Evolutionary conservation across 73 alveolate species (phyloP).

Genomic region (Tetrahymena thermophila): DNA sequence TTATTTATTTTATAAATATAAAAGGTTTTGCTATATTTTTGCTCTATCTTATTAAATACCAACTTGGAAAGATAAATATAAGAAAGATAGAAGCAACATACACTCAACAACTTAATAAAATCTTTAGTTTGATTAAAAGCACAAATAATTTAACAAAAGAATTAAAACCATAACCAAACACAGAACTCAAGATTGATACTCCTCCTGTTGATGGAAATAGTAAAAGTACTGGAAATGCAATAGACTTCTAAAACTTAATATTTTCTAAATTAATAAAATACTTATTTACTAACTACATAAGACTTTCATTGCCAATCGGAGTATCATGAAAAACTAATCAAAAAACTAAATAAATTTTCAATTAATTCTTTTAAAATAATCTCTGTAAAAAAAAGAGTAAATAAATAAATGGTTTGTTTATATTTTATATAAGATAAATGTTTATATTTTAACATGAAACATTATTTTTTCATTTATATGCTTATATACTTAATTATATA

Average conservation of each 20-base stretch:
- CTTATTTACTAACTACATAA: neutral
- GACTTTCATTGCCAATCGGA: neutral
- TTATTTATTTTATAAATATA: neutral
- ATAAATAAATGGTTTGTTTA: no score
- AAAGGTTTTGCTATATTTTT: neutral
- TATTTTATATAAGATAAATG: no score
- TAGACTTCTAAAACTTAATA: neutral
- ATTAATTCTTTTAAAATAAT: no score
- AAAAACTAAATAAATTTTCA: neutral
- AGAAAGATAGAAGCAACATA: neutral
- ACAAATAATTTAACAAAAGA: neutral
- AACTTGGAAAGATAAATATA: neutral
- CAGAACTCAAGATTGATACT: neutral
- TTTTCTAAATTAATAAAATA: neutral
- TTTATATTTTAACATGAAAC: no score
- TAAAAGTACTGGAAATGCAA: neutral
- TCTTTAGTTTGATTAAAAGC: neutral
- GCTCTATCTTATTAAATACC: neutral
- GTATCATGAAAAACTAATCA: neutral
- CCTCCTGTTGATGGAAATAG: neutral
- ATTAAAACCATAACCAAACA: neutral
- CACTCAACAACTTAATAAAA: neutral
- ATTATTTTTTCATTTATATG: no score
- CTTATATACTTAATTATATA: no score
- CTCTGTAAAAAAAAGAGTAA: no score